Evolutionary conservation across 345 rosid species (phyloP).

Genomic region (Stellera chamaejasme): DNA sequence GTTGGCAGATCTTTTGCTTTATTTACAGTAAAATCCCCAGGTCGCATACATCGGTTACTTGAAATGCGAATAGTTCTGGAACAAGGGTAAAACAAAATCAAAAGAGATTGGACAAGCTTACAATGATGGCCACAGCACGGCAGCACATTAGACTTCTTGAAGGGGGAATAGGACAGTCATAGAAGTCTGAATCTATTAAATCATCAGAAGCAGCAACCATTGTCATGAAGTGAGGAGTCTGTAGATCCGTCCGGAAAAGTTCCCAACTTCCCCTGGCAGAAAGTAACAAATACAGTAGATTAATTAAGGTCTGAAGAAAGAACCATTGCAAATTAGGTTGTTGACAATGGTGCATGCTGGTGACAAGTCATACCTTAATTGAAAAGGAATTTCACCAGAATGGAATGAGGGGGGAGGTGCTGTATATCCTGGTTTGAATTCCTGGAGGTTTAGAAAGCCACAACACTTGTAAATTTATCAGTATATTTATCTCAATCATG

Average conservation of each 20-base stretch:
- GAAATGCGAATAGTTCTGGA: neutral
- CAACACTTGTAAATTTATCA: neutral
- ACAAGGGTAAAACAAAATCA: neutral
- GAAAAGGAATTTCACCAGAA: constrained; percentile 45
- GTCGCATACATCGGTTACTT: neutral
- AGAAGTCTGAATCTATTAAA: constrained; percentile 32
- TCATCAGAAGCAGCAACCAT: constrained; percentile 35
- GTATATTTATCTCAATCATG: neutral
- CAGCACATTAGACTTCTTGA: constrained; percentile 61
- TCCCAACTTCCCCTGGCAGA: constrained; percentile 56
- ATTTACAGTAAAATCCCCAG: too few species aligned
- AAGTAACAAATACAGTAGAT: neutral
- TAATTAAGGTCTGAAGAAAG: neutral
- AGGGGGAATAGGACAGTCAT: constrained; percentile 35
- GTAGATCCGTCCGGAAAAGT: constrained; percentile 41
- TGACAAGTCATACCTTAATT: constrained; percentile 42
- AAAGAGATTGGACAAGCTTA: constrained; percentile 23
- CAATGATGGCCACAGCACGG: constrained; percentile 56
- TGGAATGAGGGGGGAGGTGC: constrained; percentile 49
- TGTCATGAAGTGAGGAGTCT: constrained; percentile 34
- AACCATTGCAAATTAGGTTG: neutral
- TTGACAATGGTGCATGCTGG: neutral
- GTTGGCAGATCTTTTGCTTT: neutral
- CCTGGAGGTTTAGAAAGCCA: constrained; percentile 34
- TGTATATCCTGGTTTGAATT: constrained; percentile 52